These are phyloP conservation scores for Yamadazyma scolyti DNA, from an alignment of 805 yeast genomes.

Conservation along the genomic window DNA sequence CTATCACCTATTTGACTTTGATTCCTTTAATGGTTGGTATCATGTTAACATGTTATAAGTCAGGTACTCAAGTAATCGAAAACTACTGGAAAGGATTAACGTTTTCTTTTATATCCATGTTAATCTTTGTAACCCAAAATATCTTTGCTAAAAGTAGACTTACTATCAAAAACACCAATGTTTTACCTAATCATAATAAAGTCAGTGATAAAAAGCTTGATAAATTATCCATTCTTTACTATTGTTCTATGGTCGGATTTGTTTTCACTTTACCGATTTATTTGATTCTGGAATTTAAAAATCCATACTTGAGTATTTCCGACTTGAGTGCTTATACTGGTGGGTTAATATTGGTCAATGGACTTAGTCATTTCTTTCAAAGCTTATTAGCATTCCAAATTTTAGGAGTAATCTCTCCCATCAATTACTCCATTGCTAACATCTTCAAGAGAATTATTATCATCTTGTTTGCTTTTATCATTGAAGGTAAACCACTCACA, in stretches of 20 bases:
- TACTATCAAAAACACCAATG: constrained; percentile 40
- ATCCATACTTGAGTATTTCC: constrained; percentile 21
- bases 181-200: constrained; percentile 16
- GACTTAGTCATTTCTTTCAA: constrained; percentile 67
- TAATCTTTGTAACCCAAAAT: constrained; percentile 74
- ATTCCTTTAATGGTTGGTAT: constrained; percentile 81
- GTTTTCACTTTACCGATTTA: constrained; percentile 64
- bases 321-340: constrained; percentile 30
- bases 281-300: constrained; percentile 47
- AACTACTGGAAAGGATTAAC: constrained; percentile 36
- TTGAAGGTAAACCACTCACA: constrained; percentile 47
- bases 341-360: constrained; percentile 52
- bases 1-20: constrained; percentile 72
- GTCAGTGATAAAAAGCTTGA: constrained; percentile 46
- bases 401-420: constrained; percentile 68
- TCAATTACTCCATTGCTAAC: constrained; percentile 76
- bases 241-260: constrained; percentile 71
- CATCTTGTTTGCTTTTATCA: constrained; percentile 59
- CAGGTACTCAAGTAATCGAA: constrained; percentile 21
- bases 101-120: constrained; percentile 53
- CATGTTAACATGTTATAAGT: constrained; percentile 64
- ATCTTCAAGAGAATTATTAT: constrained; percentile 71
- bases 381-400: constrained; percentile 74
- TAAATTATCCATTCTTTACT: constrained; percentile 66
- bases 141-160: constrained; percentile 74